Percentiles rank a stretch among this genome's conserved stretches.
Conservation (phyloP, 2,329 filamentous ascomycete species). For the Alternaria brassicicola region DNA sequence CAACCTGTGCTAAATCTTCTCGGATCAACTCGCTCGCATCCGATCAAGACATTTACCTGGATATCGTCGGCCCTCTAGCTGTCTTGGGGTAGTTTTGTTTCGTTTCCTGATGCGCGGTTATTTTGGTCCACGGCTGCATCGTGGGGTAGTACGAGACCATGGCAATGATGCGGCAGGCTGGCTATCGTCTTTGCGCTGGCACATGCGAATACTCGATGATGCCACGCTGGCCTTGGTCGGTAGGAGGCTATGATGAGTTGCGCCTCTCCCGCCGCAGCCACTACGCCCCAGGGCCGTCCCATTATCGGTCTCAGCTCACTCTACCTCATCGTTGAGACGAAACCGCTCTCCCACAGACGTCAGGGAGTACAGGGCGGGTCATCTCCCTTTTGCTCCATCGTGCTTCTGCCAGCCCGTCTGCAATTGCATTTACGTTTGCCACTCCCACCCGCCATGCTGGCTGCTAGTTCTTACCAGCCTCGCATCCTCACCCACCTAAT, state of each 20-base stretch:
- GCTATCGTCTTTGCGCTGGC: not conserved
- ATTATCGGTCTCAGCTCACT: constrained; percentile 3
- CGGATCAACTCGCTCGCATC: constrained; percentile 14
- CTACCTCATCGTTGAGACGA: not conserved
- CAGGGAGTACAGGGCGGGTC: not conserved
- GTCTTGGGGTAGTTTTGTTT: constrained; percentile 29
- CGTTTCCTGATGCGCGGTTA: constrained; percentile 33
- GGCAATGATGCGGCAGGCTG: constrained; percentile 5
- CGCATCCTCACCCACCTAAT: constrained; percentile 10
- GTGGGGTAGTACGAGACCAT: constrained; percentile 16
- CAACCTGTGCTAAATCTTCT: constrained; percentile 29
- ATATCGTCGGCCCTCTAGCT: constrained; percentile 18
- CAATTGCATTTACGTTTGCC: not conserved
- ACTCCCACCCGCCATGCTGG: not conserved
- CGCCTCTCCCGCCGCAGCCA: constrained; percentile 1
- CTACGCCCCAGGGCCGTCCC: constrained; percentile 10
- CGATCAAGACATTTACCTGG: constrained; percentile 24
- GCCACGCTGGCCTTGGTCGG: constrained; percentile 23
- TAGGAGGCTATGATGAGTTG: not conserved
- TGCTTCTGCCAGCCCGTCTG: not conserved
- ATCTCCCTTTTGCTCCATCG: not conserved
- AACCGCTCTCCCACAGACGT: not conserved
- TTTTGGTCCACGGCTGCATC: constrained; percentile 35
- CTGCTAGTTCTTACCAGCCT: constrained; percentile 1
- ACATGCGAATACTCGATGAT: constrained; percentile 10